phyloP scores from a whole-genome alignment of 2,329 filamentous ascomycete genomes.

The Fusarium tricinctum region DNA sequence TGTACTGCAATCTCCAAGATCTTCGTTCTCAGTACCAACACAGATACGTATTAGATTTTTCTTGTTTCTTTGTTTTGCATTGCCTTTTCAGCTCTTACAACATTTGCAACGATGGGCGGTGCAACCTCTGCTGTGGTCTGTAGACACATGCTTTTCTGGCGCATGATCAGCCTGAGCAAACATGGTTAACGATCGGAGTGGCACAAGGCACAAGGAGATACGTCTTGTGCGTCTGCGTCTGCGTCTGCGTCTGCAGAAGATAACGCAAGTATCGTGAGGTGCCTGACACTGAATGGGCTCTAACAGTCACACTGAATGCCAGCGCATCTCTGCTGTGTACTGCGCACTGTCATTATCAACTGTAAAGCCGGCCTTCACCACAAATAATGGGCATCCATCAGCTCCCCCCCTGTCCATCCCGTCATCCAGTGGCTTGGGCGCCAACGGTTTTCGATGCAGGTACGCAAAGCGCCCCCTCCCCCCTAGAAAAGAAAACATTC shows the following conservation, averaged over 20 bases:
- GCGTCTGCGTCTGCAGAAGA: slow-evolving; percentile 1
- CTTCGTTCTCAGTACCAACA: slow-evolving; percentile 8
- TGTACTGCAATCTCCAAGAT: slow-evolving; percentile 49
- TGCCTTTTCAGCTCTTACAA: background rate
- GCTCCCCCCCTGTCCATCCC: slow-evolving; percentile 12
- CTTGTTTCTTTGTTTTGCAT: slow-evolving; percentile 4
- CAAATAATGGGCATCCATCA: too few relatives aligned
- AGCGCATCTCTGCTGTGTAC: slow-evolving; percentile 38
- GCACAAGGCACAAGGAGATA: slow-evolving; percentile 20
- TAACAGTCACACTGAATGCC: slow-evolving; percentile 26
- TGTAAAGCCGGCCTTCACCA: too few relatives aligned
- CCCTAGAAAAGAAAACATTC: slow-evolving; percentile 3
- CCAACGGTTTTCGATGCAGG: slow-evolving; percentile 33
- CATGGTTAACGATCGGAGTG: slow-evolving; percentile 5
- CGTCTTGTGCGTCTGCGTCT: background rate
- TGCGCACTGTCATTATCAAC: slow-evolving; percentile 2
- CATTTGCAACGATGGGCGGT: slow-evolving; percentile 4
- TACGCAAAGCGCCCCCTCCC: slow-evolving; percentile 18
- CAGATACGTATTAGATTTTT: background rate
- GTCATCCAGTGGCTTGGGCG: slow-evolving; percentile 18
- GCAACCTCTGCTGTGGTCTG: slow-evolving; percentile 4
- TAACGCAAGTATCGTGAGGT: background rate
- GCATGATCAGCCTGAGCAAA: slow-evolving; percentile 19
- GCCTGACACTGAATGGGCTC: background rate
- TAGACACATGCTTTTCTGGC: background rate